Evolutionary conservation across 73 alveolate species (phyloP), one percentile per base, ranked within the genome.

Genomic region (Paramecium primaurelia): DNA sequence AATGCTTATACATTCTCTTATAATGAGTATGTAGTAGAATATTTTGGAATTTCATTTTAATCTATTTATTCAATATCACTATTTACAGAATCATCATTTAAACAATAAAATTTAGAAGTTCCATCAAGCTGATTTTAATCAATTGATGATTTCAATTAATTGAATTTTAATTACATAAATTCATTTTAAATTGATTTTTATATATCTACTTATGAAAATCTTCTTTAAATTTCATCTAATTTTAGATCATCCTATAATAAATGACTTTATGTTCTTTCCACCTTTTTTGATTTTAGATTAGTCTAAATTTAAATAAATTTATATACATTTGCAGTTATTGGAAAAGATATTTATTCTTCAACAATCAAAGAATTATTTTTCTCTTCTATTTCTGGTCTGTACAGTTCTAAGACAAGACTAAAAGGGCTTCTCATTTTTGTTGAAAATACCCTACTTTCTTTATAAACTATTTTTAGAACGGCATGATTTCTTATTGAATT

Each of bases 361-460:
- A 47, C 12, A 18, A 54, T 28, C 30, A 71, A 34, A 28, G 84
- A 28, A 8, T 28, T 32, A 9, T 16, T 26, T 36, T 89, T 83
- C 25, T 38, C 49, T 73, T 93, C 92, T 32, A 92, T 96, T 59
- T 83, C 91, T 47, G 97, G 95, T 34, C 95, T 88, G 58, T 75
- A 94, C 10, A 94, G 58, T 58, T 94, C 97, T 22, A 94, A 9
- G 28, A 93, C 84, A 14, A 94, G 40, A 94, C 92, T 86, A 77
- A 92, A 94, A 11, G 97, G 97, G 18, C 96, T 94, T 88, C 96
- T 94, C 75, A 86, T 95, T 73, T 75, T 92, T 8, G 97, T 94
- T 20, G 95, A 69, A 59, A 94, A 94, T 8, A 94, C 88, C 80
- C 95, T 94, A 30, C 95, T 86, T 59, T 94, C 97, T 22, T 92